phyloP scores from a whole-genome alignment of 2,329 filamentous ascomycete genomes.

The Tolypocladium paradoxum region DNA sequence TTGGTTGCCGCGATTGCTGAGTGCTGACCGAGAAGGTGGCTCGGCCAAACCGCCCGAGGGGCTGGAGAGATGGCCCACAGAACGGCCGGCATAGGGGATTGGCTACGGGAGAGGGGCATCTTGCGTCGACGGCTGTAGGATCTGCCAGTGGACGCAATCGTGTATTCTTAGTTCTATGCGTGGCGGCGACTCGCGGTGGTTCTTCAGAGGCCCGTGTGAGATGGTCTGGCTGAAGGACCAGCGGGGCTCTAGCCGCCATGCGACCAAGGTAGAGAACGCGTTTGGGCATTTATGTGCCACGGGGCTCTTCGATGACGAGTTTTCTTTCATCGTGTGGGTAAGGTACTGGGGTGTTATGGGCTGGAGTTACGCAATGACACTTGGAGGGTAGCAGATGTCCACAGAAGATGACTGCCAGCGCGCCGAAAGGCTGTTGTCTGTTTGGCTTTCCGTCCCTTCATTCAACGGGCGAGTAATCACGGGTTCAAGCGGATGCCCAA shows the following conservation, averaged over 20 bases:
- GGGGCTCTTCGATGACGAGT: background rate
- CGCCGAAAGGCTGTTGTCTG: background rate
- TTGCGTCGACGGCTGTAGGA: background rate
- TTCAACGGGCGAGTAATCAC: background rate
- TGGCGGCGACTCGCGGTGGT: background rate
- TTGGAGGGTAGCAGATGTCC: background rate
- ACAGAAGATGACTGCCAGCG: background rate
- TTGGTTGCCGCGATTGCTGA: no score
- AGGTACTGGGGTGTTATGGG: background rate
- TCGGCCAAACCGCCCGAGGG: background rate
- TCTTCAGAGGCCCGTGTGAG: background rate
- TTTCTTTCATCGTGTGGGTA: background rate
- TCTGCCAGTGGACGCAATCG: background rate
- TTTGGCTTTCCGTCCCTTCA: background rate
- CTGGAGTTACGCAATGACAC: background rate
- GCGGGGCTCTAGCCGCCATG: background rate
- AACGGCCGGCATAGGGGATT: background rate
- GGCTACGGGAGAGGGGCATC: background rate
- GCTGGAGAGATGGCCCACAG: background rate
- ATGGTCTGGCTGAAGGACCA: background rate
- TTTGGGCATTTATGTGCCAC: background rate
- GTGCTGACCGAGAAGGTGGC: background rate
- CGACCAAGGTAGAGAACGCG: background rate
- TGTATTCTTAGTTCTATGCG: background rate
- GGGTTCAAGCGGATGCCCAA: background rate